Evolutionary conservation across 441 rosid species (phyloP).

Genomic region (Brassica balearica): DNA sequence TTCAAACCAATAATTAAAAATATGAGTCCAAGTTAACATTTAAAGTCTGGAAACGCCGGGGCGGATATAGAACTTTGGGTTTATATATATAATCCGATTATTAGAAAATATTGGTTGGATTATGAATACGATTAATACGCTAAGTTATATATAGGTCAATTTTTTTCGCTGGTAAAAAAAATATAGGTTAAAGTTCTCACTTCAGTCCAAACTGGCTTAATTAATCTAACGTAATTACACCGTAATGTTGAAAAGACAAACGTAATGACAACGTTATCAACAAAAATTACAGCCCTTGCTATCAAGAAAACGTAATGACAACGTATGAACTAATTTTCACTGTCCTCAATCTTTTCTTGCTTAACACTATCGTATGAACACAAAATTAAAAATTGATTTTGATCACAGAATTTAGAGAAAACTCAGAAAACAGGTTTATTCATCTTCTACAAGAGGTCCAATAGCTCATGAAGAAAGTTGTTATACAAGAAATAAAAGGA

Average conservation of each 20-base stretch:
- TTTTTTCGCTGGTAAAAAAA: background rate
- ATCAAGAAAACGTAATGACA: background rate
- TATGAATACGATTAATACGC: background rate
- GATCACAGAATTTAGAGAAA: background rate
- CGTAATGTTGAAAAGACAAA: background rate
- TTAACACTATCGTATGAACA: background rate
- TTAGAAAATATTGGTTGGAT: background rate
- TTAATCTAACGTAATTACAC: background rate
- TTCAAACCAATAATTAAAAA: background rate
- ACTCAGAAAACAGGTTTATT: background rate
- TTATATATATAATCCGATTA: background rate
- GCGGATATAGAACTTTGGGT: conserved; percentile 28
- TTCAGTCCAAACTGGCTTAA: conserved; percentile 7
- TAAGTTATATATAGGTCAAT: background rate
- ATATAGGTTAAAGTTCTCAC: conserved; percentile 18
- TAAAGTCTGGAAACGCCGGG: conserved; percentile 41
- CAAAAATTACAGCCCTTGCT: too few species aligned
- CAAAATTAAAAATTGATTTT: background rate
- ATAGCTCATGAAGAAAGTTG: background rate
- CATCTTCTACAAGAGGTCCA: background rate
- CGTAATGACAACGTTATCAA: background rate
- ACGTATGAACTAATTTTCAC: background rate
- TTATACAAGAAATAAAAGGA: too few species aligned
- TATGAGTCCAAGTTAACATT: conserved; percentile 23
- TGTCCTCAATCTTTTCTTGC: too few species aligned